phyloP scores from a whole-genome alignment of 2,329 filamentous ascomycete genomes.

The Calonectria fujianensis region DNA sequence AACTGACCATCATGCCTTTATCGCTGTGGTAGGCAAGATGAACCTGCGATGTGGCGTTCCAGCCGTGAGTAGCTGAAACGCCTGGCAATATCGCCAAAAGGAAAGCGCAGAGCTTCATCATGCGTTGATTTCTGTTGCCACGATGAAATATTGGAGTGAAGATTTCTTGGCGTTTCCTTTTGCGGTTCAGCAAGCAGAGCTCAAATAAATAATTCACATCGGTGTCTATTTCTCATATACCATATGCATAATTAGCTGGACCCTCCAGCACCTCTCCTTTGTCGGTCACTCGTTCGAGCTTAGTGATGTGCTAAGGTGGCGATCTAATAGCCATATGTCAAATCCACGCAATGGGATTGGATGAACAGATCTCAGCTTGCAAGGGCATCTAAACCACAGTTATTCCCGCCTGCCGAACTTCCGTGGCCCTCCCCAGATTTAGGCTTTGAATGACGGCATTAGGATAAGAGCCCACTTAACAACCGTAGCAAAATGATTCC shows the following conservation, averaged over 20 bases:
- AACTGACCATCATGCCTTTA: constrained; percentile 54
- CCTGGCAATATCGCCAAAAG: not conserved
- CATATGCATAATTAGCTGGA: not conserved
- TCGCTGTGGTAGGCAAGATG: constrained; percentile 15
- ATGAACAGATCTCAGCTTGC: not conserved
- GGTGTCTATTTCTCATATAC: not conserved
- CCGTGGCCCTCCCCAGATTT: not conserved
- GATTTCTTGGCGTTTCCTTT: not conserved
- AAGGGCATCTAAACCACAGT: not conserved
- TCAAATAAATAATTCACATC: not conserved
- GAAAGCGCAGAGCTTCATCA: not conserved
- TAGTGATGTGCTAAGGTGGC: not conserved
- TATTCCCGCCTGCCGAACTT: constrained; percentile 17
- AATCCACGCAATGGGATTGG: constrained; percentile 1
- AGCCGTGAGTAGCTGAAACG: not conserved
- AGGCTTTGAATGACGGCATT: not conserved
- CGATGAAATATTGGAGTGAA: not conserved
- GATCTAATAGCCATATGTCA: constrained; percentile 8
- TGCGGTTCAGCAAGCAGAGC: not conserved
- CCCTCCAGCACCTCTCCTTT: not conserved
- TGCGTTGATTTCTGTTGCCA: too few relatives aligned
- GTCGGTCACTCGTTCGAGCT: not conserved
- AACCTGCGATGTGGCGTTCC: constrained; percentile 8
- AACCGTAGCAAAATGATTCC: not conserved
- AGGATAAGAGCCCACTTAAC: not conserved